phyloP scores from a whole-genome alignment of 495 filamentous ascomycete species.

The Aspergillus indologenus region DNA sequence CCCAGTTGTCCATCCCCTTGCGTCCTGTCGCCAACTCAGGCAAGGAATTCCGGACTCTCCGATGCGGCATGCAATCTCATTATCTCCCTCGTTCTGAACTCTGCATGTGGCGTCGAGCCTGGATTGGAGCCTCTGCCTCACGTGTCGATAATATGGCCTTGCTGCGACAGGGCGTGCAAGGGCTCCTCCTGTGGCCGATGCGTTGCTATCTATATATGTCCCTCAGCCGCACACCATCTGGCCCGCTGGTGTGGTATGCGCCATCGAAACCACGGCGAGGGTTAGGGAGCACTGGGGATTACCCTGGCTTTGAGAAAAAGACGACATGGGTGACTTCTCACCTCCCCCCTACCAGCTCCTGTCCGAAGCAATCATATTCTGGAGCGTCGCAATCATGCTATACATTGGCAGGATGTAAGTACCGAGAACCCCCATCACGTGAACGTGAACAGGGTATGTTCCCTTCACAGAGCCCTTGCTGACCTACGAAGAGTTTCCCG shows the following conservation, averaged over 20 bases:
- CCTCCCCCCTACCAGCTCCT: slow-evolving; percentile 34
- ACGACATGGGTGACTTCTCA: slow-evolving; percentile 35
- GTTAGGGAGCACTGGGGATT: too few relatives aligned
- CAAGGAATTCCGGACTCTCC: not conserved
- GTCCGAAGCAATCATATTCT: slow-evolving; percentile 32
- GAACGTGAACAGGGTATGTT: too few relatives aligned
- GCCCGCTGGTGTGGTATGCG: too few relatives aligned
- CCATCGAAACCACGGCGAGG: not conserved
- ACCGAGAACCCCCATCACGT: not conserved
- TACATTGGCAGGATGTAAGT: slow-evolving; percentile 35
- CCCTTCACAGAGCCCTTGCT: slow-evolving; percentile 6
- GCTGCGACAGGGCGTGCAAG: not conserved
- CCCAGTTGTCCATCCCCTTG: not conserved
- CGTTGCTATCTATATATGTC: not conserved
- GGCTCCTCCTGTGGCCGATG: not conserved
- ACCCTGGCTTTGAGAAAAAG: not conserved
- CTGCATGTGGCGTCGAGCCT: not conserved
- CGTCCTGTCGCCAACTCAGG: not conserved
- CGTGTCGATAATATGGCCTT: not conserved
- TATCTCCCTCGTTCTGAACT: not conserved
- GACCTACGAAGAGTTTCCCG: slow-evolving; percentile 27
- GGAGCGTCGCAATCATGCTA: slow-evolving; percentile 32
- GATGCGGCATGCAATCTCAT: not conserved
- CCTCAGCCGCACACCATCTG: too few relatives aligned
- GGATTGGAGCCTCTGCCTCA: not conserved